Evolutionary conservation across 495 filamentous ascomycete genomes (phyloP).

Genomic region (Aspergillus leporis): DNA sequence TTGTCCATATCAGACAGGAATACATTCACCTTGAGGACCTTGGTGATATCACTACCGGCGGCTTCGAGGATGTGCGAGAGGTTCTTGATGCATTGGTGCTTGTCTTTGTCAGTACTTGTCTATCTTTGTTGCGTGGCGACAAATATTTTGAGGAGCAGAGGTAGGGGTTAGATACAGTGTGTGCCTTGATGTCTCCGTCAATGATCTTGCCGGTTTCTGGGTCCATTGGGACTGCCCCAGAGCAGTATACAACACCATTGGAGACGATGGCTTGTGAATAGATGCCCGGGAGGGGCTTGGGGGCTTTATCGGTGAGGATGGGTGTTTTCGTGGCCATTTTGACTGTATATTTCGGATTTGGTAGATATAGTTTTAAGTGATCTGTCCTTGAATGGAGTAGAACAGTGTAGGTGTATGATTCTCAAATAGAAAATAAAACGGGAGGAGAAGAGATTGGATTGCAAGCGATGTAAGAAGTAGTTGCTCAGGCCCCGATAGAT

Average conservation of each 20-base stretch:
- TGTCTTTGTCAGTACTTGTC: not conserved
- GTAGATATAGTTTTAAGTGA: not conserved
- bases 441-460: not conserved
- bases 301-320: conserved; percentile 52
- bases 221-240: conserved; percentile 50
- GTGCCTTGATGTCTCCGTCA: conserved; percentile 51
- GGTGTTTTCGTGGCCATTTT: conserved; percentile 33
- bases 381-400: too few relatives aligned
- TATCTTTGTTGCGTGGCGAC: not conserved
- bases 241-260: conserved; percentile 61
- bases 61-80: conserved; percentile 65
- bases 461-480: not conserved
- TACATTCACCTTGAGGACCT: conserved; percentile 70
- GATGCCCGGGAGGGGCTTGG: conserved; percentile 51
- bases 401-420: too few relatives aligned
- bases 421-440: too few relatives aligned
- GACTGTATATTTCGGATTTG: not conserved
- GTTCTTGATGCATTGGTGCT: conserved; percentile 59
- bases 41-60: conserved; percentile 59
- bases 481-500: not conserved
- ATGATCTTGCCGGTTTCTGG: conserved; percentile 43
- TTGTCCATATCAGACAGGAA: conserved; percentile 70
- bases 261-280: conserved; percentile 58
- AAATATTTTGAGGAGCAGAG: not conserved
- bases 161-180: conserved; percentile 42